Percentiles rank a stretch among this genome's conserved stretches.
Evolutionary conservation across 2,329 filamentous ascomycete genomes (phyloP).

Genomic region (Pyricularia sp.): DNA sequence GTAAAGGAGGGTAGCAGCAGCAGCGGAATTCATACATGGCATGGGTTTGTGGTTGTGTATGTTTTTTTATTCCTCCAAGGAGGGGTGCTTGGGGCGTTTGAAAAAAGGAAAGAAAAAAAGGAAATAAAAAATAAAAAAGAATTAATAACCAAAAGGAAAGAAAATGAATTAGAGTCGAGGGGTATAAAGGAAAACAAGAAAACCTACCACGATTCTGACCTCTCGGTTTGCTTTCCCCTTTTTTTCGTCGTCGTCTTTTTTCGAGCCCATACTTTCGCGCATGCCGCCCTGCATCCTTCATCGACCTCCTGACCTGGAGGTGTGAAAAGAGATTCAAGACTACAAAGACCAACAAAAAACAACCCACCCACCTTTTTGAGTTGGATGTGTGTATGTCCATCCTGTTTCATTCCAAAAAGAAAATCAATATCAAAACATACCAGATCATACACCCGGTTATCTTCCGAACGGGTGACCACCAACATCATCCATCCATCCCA

Average conservation of each 20-base stretch:
- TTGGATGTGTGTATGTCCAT: background rate
- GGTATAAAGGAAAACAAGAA: constrained; percentile 4
- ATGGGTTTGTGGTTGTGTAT: background rate
- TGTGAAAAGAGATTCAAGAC: background rate
- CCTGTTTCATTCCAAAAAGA: background rate
- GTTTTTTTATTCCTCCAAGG: background rate
- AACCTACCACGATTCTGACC: background rate
- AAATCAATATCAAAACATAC: background rate
- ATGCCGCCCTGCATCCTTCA: background rate
- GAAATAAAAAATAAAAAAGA: background rate
- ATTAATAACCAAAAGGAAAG: background rate
- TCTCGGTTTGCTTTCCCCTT: background rate
- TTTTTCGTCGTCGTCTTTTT: background rate
- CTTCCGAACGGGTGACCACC: background rate
- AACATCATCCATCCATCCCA: background rate
- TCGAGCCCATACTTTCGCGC: background rate
- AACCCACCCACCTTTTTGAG: background rate
- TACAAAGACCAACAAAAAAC: background rate
- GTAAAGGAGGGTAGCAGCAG: background rate
- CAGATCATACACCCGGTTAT: background rate
- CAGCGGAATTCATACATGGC: background rate
- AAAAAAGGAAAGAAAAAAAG: background rate
- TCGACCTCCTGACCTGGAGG: background rate
- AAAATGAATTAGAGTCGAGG: background rate
- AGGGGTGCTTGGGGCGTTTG: background rate